These are phyloP conservation scores for Astrothelium subdiscretum DNA, from an alignment of 495 filamentous ascomycete species.

Conservation along the genomic window DNA sequence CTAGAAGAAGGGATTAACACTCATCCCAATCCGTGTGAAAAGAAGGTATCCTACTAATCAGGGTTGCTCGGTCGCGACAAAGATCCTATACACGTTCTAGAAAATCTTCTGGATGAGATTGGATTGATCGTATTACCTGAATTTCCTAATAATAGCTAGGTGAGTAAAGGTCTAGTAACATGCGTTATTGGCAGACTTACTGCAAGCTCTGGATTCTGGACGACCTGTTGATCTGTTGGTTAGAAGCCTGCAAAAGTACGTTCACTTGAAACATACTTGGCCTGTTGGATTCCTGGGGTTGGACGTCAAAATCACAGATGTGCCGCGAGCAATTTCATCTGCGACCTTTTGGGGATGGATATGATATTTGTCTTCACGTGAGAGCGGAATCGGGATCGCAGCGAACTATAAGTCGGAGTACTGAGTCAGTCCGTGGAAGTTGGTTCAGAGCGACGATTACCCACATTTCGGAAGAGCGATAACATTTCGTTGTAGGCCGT, in stretches of 20 bases:
- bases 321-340: conserved; percentile 22
- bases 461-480: conserved; percentile 73
- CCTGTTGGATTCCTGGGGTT: conserved; percentile 97
- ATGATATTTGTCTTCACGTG: conserved; percentile 73
- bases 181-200: conserved; percentile 39
- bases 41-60: conserved; percentile 42
- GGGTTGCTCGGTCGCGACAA: conserved; percentile 76
- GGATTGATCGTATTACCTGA: neutral
- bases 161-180: neutral
- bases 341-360: conserved; percentile 81
- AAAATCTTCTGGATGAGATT: neutral
- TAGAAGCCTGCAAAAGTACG: neutral
- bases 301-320: conserved; percentile 75
- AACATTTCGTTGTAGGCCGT: conserved; percentile 88
- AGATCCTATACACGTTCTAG: conserved; percentile 50
- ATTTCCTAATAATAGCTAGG: neutral
- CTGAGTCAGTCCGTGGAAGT: neutral
- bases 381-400: conserved; percentile 76
- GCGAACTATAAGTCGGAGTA: conserved; percentile 48
- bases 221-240: conserved; percentile 39
- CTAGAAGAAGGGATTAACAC: neutral
- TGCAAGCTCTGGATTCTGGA: conserved; percentile 66
- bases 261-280: neutral
- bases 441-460: conserved; percentile 13
- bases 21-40: neutral